These are phyloP conservation scores for Cenococcum geophilum DNA, from an alignment of 495 filamentous ascomycete genomes.

Conservation along the genomic window DNA sequence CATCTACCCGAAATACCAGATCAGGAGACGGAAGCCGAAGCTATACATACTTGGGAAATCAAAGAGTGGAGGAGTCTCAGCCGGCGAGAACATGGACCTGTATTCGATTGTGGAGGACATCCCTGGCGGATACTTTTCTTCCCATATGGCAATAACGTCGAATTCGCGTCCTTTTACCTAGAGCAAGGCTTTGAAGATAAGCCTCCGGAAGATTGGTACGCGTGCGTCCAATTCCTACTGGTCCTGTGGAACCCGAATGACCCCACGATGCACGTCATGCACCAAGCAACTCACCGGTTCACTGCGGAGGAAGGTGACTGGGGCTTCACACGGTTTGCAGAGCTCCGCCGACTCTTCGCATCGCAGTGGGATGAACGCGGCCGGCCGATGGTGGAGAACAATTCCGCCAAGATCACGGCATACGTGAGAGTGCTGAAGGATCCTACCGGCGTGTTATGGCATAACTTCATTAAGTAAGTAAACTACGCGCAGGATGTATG, in stretches of 20 bases:
- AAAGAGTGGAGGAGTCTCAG: constrained; percentile 66
- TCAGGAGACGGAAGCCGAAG: constrained; percentile 65
- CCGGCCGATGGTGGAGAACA: constrained; percentile 80
- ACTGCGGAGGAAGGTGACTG: constrained; percentile 96
- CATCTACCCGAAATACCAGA: constrained; percentile 68
- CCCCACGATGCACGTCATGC: constrained; percentile 66
- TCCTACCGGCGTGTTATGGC: constrained; percentile 97
- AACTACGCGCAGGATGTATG: background rate
- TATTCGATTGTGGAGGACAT: constrained; percentile 77
- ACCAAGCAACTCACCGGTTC: constrained; percentile 78
- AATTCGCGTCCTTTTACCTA: constrained; percentile 89
- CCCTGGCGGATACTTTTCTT: constrained; percentile 97
- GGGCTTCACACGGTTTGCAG: constrained; percentile 92
- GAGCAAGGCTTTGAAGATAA: constrained; percentile 80
- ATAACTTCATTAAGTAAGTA: constrained; percentile 83
- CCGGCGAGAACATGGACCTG: constrained; percentile 77
- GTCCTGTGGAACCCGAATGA: constrained; percentile 92
- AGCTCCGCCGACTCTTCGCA: constrained; percentile 75
- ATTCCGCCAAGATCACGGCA: constrained; percentile 78
- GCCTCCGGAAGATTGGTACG: constrained; percentile 83
- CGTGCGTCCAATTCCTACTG: constrained; percentile 90
- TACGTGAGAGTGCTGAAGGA: constrained; percentile 94
- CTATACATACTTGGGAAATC: constrained; percentile 76
- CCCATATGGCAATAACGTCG: constrained; percentile 86
- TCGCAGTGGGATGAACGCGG: constrained; percentile 59